phyloP scores from a whole-genome alignment of 352 stramenopile genomes.

The Pythium rhizo-oryzae region DNA sequence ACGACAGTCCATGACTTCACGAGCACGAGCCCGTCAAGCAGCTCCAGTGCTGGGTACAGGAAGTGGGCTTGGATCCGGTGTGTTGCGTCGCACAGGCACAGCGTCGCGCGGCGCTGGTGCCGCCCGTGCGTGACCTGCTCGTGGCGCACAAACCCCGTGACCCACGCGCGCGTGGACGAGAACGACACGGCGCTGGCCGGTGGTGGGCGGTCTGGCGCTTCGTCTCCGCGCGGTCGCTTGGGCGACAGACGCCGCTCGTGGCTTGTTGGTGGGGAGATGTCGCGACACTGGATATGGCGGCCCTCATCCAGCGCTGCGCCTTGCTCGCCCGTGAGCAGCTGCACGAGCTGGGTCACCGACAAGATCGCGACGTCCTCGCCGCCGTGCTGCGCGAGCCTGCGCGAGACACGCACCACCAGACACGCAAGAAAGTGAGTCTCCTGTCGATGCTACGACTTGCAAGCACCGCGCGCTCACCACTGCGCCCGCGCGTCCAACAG shows the following conservation, averaged over 20 bases:
- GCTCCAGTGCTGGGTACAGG: constrained; percentile 34
- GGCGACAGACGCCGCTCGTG: not conserved
- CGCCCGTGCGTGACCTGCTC: not conserved
- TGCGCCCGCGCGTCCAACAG: constrained; percentile 9
- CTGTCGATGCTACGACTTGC: not conserved
- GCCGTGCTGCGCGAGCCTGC: constrained; percentile 11
- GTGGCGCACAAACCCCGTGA: constrained; percentile 53
- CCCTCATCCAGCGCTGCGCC: not conserved
- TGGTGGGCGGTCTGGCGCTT: not conserved
- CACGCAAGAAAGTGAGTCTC: not conserved
- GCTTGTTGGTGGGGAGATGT: not conserved
- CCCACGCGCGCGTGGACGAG: constrained; percentile 39
- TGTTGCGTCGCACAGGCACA: constrained; percentile 43
- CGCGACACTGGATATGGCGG: constrained; percentile 5
- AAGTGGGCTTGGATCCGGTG: constrained; percentile 38
- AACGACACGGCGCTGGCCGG: constrained; percentile 27
- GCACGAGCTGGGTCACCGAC: constrained; percentile 26
- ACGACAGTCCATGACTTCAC: constrained; percentile 63
- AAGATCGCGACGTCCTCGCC: constrained; percentile 19
- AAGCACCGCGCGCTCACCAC: constrained; percentile 8
- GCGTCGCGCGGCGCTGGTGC: not conserved
- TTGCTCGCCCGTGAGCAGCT: not conserved
- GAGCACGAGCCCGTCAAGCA: constrained; percentile 56
- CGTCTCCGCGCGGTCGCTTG: constrained; percentile 20
- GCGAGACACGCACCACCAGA: not conserved